These are phyloP conservation scores for Ceratocystis harringtonii DNA, from an alignment of 2,329 filamentous ascomycete genomes.

Conservation along the genomic window DNA sequence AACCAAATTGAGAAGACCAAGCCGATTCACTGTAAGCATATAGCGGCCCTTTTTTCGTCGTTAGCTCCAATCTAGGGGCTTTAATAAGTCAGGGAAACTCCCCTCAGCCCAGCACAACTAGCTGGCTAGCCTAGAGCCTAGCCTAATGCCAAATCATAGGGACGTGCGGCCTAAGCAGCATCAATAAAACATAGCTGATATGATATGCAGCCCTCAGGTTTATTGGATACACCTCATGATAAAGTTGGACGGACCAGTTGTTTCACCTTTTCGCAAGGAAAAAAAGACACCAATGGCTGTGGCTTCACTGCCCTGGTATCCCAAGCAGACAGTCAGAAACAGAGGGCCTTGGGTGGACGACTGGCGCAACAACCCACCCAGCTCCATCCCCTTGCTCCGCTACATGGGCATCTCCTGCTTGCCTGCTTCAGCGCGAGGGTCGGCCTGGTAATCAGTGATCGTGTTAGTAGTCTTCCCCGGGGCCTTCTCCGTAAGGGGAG, in stretches of 20 bases:
- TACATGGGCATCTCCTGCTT: neutral
- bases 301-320: neutral
- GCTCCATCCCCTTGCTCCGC: neutral
- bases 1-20: neutral
- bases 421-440: neutral
- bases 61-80: neutral
- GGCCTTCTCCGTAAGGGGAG: neutral
- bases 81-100: neutral
- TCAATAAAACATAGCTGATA: neutral
- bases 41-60: neutral
- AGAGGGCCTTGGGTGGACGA: too few species aligned
- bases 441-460: neutral
- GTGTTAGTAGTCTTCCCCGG: neutral
- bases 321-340: neutral
- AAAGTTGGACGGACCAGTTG: neutral
- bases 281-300: neutral
- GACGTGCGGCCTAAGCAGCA: neutral
- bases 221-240: neutral
- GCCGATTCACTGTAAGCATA: neutral
- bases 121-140: too few species aligned
- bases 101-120: too few species aligned
- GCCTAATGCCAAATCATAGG: too few species aligned
- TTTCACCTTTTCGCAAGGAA: neutral
- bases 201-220: neutral
- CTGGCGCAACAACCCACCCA: neutral